Percentiles rank a stretch among this genome's conserved stretches.
phyloP scores from a whole-genome alignment of 139 green algal genomes.

The Nannochloris sp. region DNA sequence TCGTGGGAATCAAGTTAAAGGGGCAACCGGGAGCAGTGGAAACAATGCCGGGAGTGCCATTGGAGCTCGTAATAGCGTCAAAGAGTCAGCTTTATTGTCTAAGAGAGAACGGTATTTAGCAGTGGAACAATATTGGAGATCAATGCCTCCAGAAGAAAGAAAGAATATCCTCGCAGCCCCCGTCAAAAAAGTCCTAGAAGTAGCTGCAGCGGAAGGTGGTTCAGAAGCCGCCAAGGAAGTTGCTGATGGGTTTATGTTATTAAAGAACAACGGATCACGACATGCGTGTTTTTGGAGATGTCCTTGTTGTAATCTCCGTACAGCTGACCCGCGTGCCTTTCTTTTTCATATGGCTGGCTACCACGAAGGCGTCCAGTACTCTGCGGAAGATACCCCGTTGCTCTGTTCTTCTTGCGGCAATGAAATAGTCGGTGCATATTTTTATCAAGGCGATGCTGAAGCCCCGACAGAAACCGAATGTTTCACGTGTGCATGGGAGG shows the following conservation, averaged over 20 bases:
- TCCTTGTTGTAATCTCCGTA: conserved; percentile 20
- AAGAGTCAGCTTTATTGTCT: not conserved
- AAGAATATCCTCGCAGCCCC: conserved; percentile 7
- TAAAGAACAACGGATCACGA: conserved; percentile 4
- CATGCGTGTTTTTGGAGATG: conserved; percentile 25
- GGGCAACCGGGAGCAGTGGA: not conserved
- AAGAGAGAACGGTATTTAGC: conserved; percentile 15
- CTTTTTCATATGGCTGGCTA: conserved; percentile 13
- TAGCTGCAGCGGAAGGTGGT: conserved; percentile 9
- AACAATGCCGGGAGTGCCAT: not conserved
- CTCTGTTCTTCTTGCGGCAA: conserved; percentile 19
- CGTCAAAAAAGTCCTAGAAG: conserved; percentile 12
- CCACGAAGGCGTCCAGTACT: conserved; percentile 31
- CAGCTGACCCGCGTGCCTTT: conserved; percentile 5
- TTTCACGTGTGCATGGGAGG: conserved; percentile 25
- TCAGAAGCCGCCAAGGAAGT: conserved; percentile 7
- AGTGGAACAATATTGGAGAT: conserved; percentile 21
- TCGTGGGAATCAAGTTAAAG: not conserved
- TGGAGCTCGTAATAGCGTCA: not conserved
- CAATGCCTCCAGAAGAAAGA: not conserved
- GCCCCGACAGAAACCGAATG: conserved; percentile 18
- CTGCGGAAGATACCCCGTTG: conserved; percentile 1
- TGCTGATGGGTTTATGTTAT: conserved; percentile 9
- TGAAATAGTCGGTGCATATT: conserved; percentile 26
- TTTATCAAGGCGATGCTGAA: conserved; percentile 16